Evolutionary conservation across 495 filamentous ascomycete species (phyloP), one percentile per base, ranked within the genome.

Genomic region (Aspergillus ostianus): DNA sequence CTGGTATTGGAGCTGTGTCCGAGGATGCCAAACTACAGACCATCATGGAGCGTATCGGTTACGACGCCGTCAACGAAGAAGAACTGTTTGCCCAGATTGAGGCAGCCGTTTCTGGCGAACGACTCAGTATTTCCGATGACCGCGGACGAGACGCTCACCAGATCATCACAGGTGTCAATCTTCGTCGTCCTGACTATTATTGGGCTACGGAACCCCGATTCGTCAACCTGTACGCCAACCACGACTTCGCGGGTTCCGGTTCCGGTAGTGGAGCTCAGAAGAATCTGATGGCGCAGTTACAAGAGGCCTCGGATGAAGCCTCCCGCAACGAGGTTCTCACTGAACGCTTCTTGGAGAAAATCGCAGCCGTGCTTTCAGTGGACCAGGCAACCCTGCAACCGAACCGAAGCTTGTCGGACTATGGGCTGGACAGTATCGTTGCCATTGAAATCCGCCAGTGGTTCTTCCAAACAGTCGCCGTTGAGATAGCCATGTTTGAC

Each of bases 401-500:
- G 9, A 45, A 19, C 29, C 18, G 26, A 19, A 19, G 19, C 7
- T n/a, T 49, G 17, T 6, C 54, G 12, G 13, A 26, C 54, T 67
- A 62, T 32, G 60, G 60, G 5, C 36, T 61, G 9, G 73, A 76
- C 49, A 73, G 70, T 9, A 51, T 76, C 9, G 58, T 70, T 3
- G 68, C 73, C 9, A 70, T 75, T 4, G 72, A 69, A 6, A 45
- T 73, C 2, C 62, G 73, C 3, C 55, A 60, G 15, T 76, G 73
- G 73, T 74, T 76, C 41, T 57, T 68, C 36, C 74, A 74, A 18
- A 60, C 29, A 9, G 18, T 80, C 2, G 63, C 66, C 0, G 67
- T 70, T 10, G 76, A 82, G 26, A 64, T 84, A 1, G 71, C 77
- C 6, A 77, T 84, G 12, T 69, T 69, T 19, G 66, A 69, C 19